Conservation (phyloP, 169 alveolate genomes). For the Plasmodium yoelii region DNA sequence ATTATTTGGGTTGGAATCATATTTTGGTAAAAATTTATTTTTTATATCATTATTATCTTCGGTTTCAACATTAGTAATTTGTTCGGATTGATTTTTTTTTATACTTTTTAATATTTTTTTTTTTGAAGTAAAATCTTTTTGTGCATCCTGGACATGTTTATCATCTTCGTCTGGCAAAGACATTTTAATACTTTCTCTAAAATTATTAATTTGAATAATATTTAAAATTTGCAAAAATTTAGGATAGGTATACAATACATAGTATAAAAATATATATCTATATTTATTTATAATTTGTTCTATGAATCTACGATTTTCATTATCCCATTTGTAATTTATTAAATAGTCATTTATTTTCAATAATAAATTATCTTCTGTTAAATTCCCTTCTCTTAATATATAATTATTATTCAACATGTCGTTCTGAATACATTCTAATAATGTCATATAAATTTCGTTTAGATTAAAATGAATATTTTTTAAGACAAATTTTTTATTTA, state of each 20-base stretch:
- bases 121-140: constrained; percentile 57
- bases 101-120: constrained; percentile 40
- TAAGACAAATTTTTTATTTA: constrained; percentile 11
- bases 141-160: constrained; percentile 57
- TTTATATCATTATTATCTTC: constrained; percentile 13
- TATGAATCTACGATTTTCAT: constrained; percentile 22
- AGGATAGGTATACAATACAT: constrained; percentile 63
- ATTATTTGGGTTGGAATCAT: constrained; percentile 26
- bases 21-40: constrained; percentile 33
- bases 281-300: constrained; percentile 46
- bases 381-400: constrained; percentile 7
- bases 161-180: constrained; percentile 30
- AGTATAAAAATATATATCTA: constrained; percentile 53
- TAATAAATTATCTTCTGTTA: constrained; percentile 18
- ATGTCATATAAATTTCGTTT: constrained; percentile 32
- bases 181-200: constrained; percentile 34
- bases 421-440: constrained; percentile 13
- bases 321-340: constrained; percentile 64
- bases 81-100: constrained; percentile 8
- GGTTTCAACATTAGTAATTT: neutral
- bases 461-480: constrained; percentile 43
- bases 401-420: constrained; percentile 25
- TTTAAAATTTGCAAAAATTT: constrained; percentile 58
- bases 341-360: constrained; percentile 42
- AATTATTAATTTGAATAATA: constrained; percentile 42